Evolutionary conservation across 2,329 filamentous ascomycete genomes (phyloP).

Genomic region (Phialophora chinensis): DNA sequence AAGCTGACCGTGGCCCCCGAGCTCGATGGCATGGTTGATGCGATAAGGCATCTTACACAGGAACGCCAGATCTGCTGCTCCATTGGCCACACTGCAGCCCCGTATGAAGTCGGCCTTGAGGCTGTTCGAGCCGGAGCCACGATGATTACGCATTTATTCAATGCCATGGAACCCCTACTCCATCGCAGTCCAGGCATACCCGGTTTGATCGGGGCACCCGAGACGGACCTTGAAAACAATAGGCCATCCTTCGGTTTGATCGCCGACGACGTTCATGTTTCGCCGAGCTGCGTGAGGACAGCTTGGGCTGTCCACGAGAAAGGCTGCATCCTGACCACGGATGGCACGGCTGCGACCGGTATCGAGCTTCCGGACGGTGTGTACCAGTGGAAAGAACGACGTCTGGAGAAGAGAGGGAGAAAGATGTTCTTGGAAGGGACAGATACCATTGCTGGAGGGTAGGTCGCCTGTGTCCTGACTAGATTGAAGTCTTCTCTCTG

Average conservation of each 20-base stretch:
- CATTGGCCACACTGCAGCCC: constrained; percentile 58
- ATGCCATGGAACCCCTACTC: constrained; percentile 87
- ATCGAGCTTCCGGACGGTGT: constrained; percentile 53
- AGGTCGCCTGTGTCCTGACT: too few species aligned
- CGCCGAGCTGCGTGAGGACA: constrained; percentile 56
- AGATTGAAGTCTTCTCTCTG: too few species aligned
- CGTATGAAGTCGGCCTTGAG: constrained; percentile 65
- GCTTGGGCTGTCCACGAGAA: constrained; percentile 75
- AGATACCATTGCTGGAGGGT: constrained; percentile 8
- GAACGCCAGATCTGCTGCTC: constrained; percentile 61
- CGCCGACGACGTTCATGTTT: constrained; percentile 60
- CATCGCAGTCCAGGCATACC: constrained; percentile 91
- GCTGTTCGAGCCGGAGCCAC: constrained; percentile 75
- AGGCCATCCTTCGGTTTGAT: constrained; percentile 60
- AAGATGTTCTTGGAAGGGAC: too few species aligned
- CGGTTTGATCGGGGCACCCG: constrained; percentile 71
- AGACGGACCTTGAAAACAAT: constrained; percentile 19
- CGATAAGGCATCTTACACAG: constrained; percentile 58
- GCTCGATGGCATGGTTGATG: constrained; percentile 54
- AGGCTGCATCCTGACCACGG: constrained; percentile 64
- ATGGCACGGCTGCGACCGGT: constrained; percentile 60
- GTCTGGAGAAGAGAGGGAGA: too few species aligned
- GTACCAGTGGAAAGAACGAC: constrained; percentile 51
- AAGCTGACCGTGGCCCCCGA: constrained; percentile 55
- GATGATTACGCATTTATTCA: constrained; percentile 93